Base-by-base conservation (phyloP, 1,284 basidiomycete genomes). In the Entoloma clypeatum region DNA sequence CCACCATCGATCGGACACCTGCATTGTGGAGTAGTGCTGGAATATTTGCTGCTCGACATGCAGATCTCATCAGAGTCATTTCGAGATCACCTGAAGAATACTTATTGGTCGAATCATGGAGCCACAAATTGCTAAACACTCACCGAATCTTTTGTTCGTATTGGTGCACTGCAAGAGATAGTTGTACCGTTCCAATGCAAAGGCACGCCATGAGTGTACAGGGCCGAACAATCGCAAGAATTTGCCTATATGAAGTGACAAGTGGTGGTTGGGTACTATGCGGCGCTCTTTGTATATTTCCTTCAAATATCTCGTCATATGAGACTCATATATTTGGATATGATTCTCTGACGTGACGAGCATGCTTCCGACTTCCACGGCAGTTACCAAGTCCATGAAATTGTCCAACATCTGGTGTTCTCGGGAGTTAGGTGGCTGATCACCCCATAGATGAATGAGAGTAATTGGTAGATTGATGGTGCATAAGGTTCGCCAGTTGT, bases 191-290 rank as follows among this genome's bases (percentile, higher is more conserved):
- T 69, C 66, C 36, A 67, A 67, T 1, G 60, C 46, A 39, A 59
- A 67, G 28, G 58, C 61, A n/a, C 66, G 45, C 62, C 62, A 67
- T 1, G 56, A 50, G 40, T 64, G 61, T 2, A 54, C 54, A 2
- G 67, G 66, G 1, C 68, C 65, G 47, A 63, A 67, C 1, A 49
- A 25, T 4, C 41, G 22, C 2, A 69, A 43, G 14, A 55, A 50
- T 0, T 44, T 38, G 0, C 48, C 46, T 36, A 63, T 58, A 40
- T 69, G 67, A 4, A 68, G 47, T 7, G 62, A 44, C 5, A 66
- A 45, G 45, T 71, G 69, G 14, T 70, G 67, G 36, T 69, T 63
- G 6, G 67, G 63, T 1, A 51, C 49, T 14, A 69, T 50, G 0
- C 37, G 23, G 3, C 55, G 49, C 4, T 44, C 51, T 5, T 59